Base-by-base conservation (phyloP, 1,284 basidiomycete genomes). In the Rhodotorula sp. region DNA sequence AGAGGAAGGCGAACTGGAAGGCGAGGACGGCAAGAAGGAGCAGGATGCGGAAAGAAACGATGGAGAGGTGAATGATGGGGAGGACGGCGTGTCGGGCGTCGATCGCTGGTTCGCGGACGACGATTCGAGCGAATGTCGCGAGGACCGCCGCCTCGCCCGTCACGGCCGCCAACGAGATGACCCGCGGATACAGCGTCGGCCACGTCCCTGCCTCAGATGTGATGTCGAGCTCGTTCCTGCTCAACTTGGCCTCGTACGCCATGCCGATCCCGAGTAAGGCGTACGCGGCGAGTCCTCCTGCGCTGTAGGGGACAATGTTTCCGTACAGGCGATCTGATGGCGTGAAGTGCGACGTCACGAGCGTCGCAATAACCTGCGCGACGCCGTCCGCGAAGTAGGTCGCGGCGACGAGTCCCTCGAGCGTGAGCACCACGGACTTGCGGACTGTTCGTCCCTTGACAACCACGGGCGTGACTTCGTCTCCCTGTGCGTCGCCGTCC, bases 381-480 rank as follows among this genome's bases (percentile, higher is more conserved):
- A 59, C 53, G 1, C 73, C 73, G 20, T 69, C 74, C 0, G 65
- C 70, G 36, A 76, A 63, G 48, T 74, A 77, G 24, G 71, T 72
- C 32, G 64, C 59, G 0, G 66, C 72, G 10, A 65, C 51, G 17
- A 76, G n/a, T 1, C 64, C 67, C 22, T 71, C 70, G n/a, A 75
- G 46, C 6, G n/a, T 19, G 13, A 77, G 59, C 20, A 77, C 70
- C 19, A 74, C 52, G 4, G 49, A 32, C 17, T 59, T 59, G 4
- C 77, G 48, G 20, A 70, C 52, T 24, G 51, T 48, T 29, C 39
- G 54, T 3, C 63, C 39, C 53, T 65, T 67, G 48, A 74, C 68
- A 9, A 77, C 76, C 30, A 77, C 76, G 6, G 76, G 74, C 44
- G 64, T 61, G 13, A 76, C 73, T 4, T 60, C 72, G 56, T 74